Evolutionary conservation across 192 early-diverging fungal genomes (phyloP), one percentile per base, ranked within the genome.

Genomic region (Podochytrium sp.): DNA sequence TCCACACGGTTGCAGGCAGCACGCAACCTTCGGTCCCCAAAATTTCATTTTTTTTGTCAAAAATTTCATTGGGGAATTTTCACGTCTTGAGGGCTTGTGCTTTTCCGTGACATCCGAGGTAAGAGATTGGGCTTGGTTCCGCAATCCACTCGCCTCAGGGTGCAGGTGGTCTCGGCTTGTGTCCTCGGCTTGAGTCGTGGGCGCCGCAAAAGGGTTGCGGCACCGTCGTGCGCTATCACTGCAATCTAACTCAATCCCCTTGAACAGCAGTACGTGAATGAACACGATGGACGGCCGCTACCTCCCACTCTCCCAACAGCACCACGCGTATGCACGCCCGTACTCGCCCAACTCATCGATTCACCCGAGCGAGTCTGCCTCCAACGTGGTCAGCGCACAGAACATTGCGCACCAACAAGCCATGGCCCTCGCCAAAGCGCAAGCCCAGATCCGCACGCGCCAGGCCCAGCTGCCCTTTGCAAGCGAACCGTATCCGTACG

Each of bases 261-360:
- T 55, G 52, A 55, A 55, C 52, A 55, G 52, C 23, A 55, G 23
- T 25, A 55, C 5, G 5, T 47, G 43, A 47, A 47, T 47, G 43
- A n/a, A 56, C 27, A 56, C 27, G 25, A 5, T 23, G 12, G 53
- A 29, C 53, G 16, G 14, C 30, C 43, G 52, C 30, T 55, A 27
- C 16, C 52, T 6, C 40, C 41, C n/a, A n/a, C n/a, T n/a, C n/a
- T n/a, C n/a, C 23, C 40, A 12, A 47, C 42, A 65, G 40, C 35
- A 16, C 2, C 23, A 65, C 20, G 40, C 29, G 12, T 12, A 20
- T 23, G n/a, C 32, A 27, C 20, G 63, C 41, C 63, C 37, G 5
- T 65, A 65, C 42, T 71, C 69, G 3, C 52, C 69, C 20, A 51
- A 71, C 32, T 71, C 69, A 33, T 71, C 69, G 27, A 59, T 71